phyloP scores from a whole-genome alignment of 148 eudicot genomes.

The Silene latifolia region DNA sequence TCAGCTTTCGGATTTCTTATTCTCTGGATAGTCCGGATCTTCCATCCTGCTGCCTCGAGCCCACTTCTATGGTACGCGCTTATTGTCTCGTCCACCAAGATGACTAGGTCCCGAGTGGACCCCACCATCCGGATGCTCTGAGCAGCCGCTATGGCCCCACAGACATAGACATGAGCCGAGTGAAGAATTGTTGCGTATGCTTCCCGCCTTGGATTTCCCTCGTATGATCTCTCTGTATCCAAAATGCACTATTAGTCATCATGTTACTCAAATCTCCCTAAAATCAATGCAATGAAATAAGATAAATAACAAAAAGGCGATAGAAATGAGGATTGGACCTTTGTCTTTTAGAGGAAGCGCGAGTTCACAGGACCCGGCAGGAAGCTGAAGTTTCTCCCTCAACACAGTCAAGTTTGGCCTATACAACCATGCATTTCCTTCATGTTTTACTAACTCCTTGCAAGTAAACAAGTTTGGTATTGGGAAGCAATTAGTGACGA shows the following conservation, averaged over 20 bases:
- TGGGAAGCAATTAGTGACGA: slow-evolving; percentile 58
- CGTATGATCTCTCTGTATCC: slow-evolving; percentile 37
- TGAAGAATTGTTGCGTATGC: slow-evolving; percentile 92
- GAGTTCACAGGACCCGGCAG: slow-evolving; percentile 91
- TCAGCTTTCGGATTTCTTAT: slow-evolving; percentile 89
- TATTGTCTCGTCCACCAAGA: slow-evolving; percentile 81
- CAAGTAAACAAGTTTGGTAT: slow-evolving; percentile 67
- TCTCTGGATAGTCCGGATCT: slow-evolving; percentile 61
- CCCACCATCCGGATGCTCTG: slow-evolving; percentile 86
- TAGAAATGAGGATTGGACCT: slow-evolving; percentile 28
- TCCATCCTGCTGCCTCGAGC: slow-evolving; percentile 83
- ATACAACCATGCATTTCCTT: slow-evolving; percentile 69
- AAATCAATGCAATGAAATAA: neutral
- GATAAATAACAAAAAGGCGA: neutral
- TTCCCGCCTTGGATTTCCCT: slow-evolving; percentile 48
- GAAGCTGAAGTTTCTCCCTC: slow-evolving; percentile 62
- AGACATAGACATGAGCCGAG: slow-evolving; percentile 75
- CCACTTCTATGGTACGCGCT: slow-evolving; percentile 66
- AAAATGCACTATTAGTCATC: neutral
- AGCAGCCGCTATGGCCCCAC: slow-evolving; percentile 90
- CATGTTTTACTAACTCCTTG: slow-evolving; percentile 56
- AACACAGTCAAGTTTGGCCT: slow-evolving; percentile 53
- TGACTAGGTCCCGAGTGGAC: slow-evolving; percentile 74
- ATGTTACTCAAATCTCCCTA: neutral
- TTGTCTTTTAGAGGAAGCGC: slow-evolving; percentile 61